A percentile compares a stretch with the other conserved stretches of the same genome.
Conservation (phyloP, 345 rosid species). For the Zanthoxylum bungeanum region DNA sequence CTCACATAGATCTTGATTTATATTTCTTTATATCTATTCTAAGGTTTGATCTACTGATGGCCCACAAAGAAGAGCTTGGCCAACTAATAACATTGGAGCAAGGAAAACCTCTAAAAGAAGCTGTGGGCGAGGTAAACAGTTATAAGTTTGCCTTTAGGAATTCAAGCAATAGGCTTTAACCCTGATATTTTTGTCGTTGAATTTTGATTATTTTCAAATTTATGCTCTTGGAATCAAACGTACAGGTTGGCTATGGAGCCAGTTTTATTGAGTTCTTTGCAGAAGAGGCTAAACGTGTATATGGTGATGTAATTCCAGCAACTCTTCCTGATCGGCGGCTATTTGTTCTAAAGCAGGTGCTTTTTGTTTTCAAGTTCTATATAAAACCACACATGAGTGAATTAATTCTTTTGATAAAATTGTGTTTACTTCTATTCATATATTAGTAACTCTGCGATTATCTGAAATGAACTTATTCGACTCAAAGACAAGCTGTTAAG, state of each 20-base stretch:
- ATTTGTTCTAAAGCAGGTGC: constrained; percentile 85
- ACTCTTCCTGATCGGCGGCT: constrained; percentile 74
- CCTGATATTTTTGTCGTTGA: neutral
- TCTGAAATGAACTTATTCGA: neutral
- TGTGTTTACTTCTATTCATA: neutral
- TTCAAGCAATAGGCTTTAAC: constrained; percentile 23
- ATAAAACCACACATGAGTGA: neutral
- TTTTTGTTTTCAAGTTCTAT: neutral
- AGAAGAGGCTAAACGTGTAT: constrained; percentile 92
- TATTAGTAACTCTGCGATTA: neutral
- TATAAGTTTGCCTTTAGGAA: constrained; percentile 14
- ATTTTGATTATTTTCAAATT: neutral
- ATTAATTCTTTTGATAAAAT: neutral
- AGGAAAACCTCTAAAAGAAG: constrained; percentile 94
- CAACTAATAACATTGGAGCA: constrained; percentile 92
- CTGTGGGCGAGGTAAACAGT: constrained; percentile 80
- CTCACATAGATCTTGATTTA: neutral
- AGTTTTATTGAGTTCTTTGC: constrained; percentile 87
- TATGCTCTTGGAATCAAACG: constrained; percentile 19
- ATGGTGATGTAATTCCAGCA: constrained; percentile 92
- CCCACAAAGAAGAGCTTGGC: constrained; percentile 92
- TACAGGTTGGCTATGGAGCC: constrained; percentile 87
- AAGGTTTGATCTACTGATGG: constrained; percentile 80
- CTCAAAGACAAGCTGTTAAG: neutral
- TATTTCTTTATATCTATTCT: constrained; percentile 21